Evolutionary conservation across 1,284 basidiomycete genomes (phyloP), one percentile per base, ranked within the genome.

Genomic region (Porodaedalea pini): DNA sequence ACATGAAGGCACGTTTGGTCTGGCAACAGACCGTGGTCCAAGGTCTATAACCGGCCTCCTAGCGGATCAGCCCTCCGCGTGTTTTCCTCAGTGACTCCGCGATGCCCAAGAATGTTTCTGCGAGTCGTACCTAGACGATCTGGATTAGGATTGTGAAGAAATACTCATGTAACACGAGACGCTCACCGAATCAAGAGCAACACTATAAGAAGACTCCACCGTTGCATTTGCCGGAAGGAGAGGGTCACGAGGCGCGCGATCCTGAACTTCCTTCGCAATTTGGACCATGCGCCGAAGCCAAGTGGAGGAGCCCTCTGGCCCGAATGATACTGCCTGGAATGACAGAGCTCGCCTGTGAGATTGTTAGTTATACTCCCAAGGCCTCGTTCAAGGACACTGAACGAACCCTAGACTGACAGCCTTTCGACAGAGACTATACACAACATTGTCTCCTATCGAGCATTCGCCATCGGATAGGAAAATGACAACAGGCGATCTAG

Each of bases 391-490:
- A 41, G 15, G 4, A 39, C 23, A 19, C 11, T 41, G 43, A 29
- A 65, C 69, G 54, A 60, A 82, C 83, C 81, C 81, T 3, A 74
- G 74, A 40, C 70, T 69, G n/a, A 80, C 65, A 1, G 81, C 75
- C 1, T 71, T 61, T 4, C 73, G 73, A 60, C 79, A 79, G 1
- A 85, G 51, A 58, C 75, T 72, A 23, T 78, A 76, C 55, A 83
- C 69, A 0, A 67, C 66, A 0, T 66, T 21, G 52, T 84, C 79
- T 0, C 56, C 56, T 17, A 79, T 70, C 1, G 47, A 31, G 54
- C 77, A 77, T 67, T 81, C 77, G 0, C 83, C 84, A 57, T 83
- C 83, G 0, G 83, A 85, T 15, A 86, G 70, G 66, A 85, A 85
- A 29, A 86, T 75, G n/a, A 85, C 68, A n/a, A 86, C 75, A 0